Evolutionary conservation across 208 protist species (phyloP).

Genomic region (Trichomonas gallinae): DNA sequence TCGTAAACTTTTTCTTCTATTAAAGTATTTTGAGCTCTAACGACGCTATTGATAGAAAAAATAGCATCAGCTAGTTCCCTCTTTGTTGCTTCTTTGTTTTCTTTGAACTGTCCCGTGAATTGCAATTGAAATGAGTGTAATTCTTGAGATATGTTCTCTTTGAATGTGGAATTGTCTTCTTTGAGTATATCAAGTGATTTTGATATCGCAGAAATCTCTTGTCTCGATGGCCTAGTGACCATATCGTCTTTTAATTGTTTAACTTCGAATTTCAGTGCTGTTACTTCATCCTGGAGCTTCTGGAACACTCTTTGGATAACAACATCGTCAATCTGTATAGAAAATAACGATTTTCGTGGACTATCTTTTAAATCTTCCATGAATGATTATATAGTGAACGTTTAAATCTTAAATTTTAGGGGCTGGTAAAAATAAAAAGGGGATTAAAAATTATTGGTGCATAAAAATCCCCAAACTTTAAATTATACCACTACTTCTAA

Average conservation of each 20-base stretch:
- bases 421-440: no score
- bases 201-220: neutral
- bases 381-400: neutral
- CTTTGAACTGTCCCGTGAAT: neutral
- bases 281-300: neutral
- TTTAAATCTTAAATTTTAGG: neutral
- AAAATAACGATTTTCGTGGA: neutral
- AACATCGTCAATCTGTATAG: neutral
- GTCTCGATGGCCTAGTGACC: neutral
- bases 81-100: neutral
- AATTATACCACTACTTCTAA: no score
- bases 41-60: neutral
- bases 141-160: neutral
- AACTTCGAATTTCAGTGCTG: neutral
- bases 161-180: neutral
- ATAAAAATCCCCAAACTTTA: no score
- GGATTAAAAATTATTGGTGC: no score
- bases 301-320: neutral
- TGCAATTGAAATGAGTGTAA: neutral
- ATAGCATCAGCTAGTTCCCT: neutral
- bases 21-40: constrained; percentile 4
- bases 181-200: neutral
- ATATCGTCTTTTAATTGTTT: neutral
- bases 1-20: constrained; percentile 17
- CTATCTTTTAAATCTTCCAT: neutral